Percentiles rank a stretch among this genome's conserved stretches.
Conservation (phyloP, 2,329 filamentous ascomycete genomes). For the Chaetomiaceae sp. region DNA sequence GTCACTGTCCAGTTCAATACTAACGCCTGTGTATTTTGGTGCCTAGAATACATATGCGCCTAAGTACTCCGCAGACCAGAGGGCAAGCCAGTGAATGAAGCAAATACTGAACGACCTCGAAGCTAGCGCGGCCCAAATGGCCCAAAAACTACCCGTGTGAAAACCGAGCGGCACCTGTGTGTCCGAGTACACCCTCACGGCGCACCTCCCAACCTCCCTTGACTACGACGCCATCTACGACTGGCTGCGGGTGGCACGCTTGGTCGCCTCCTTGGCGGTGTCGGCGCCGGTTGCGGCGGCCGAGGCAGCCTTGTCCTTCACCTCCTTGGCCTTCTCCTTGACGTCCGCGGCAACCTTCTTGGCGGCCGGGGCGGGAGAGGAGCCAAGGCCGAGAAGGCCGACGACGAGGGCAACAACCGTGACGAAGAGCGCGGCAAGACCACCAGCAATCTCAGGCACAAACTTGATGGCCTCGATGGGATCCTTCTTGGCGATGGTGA, state of each 20-base stretch:
- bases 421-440: conserved; percentile 65
- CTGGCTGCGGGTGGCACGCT: conserved; percentile 53
- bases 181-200: conserved; percentile 6
- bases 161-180: not conserved
- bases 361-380: conserved; percentile 59
- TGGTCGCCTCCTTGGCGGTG: conserved; percentile 64
- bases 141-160: too few relatives aligned
- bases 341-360: conserved; percentile 63
- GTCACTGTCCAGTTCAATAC: conserved; percentile 6
- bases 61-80: conserved; percentile 18
- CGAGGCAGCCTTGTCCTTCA: conserved; percentile 65
- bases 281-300: conserved; percentile 58
- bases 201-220: not conserved
- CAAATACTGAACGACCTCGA: too few relatives aligned
- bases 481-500: conserved; percentile 73
- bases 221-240: conserved; percentile 33
- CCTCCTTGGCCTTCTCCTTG: conserved; percentile 68
- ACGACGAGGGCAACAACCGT: conserved; percentile 51
- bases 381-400: conserved; percentile 52
- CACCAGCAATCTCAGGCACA: conserved; percentile 85
- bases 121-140: too few relatives aligned
- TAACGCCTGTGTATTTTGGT: conserved; percentile 19
- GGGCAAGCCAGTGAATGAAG: not conserved
- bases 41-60: conserved; percentile 25
- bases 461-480: conserved; percentile 80